phyloP scores from a whole-genome alignment of 2,329 filamentous ascomycete genomes.

The Fusarium dimerum region DNA sequence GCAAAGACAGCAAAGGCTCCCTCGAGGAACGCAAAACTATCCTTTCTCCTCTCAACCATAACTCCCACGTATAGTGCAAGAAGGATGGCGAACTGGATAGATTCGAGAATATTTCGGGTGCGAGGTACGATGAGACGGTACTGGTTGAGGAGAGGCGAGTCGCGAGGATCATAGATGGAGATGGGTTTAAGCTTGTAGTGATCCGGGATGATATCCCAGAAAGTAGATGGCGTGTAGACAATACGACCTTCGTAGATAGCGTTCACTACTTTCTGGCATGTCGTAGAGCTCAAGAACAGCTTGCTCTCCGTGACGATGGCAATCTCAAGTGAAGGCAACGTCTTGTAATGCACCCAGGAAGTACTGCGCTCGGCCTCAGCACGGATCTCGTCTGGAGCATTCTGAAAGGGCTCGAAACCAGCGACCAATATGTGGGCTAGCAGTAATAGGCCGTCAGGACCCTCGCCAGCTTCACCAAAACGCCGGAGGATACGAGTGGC shows the following conservation, averaged over 20 bases:
- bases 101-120: conserved; percentile 74
- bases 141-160: conserved; percentile 77
- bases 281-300: conserved; percentile 72
- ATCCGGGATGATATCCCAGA: conserved; percentile 82
- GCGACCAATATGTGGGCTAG: conserved; percentile 80
- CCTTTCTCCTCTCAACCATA: conserved; percentile 68
- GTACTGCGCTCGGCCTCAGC: conserved; percentile 54
- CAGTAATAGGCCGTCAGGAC: conserved; percentile 68
- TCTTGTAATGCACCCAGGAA: conserved; percentile 54
- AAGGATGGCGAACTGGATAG: conserved; percentile 70
- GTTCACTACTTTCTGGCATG: conserved; percentile 79
- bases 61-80: conserved; percentile 69
- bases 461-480: conserved; percentile 76
- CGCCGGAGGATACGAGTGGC: conserved; percentile 76
- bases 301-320: conserved; percentile 84
- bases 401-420: conserved; percentile 84
- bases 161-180: conserved; percentile 74
- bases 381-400: conserved; percentile 69
- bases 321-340: conserved; percentile 76
- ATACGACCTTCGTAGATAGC: conserved; percentile 81
- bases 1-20: conserved; percentile 71
- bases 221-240: conserved; percentile 79
- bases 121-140: conserved; percentile 82
- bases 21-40: conserved; percentile 59
- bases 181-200: conserved; percentile 85